A percentile compares a stretch with the other conserved stretches of the same genome.
Conservation (phyloP, 2,329 filamentous ascomycete species). For the Huntiella abstrusa region DNA sequence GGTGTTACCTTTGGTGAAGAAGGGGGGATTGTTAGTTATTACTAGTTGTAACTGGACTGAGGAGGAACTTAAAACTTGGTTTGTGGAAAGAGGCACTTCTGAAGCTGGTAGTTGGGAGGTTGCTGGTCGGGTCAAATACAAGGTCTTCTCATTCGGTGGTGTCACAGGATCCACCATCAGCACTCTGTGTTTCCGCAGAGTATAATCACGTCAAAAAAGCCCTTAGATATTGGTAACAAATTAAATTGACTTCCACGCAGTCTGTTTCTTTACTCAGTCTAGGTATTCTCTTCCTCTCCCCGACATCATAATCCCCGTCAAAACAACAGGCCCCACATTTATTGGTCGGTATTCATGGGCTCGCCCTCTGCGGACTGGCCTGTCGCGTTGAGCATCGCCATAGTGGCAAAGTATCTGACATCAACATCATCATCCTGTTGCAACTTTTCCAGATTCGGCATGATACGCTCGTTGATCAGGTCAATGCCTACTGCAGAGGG, state of each 20-base stretch:
- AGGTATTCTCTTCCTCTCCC: slow-evolving; percentile 1
- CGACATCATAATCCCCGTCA: not conserved
- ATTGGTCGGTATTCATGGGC: slow-evolving; percentile 48
- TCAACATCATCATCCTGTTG: slow-evolving; percentile 97
- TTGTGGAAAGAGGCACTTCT: slow-evolving; percentile 28
- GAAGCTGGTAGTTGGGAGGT: slow-evolving; percentile 28
- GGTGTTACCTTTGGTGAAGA: slow-evolving; percentile 48
- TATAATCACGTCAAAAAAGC: slow-evolving; percentile 7
- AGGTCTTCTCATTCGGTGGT: slow-evolving; percentile 75
- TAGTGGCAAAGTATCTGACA: slow-evolving; percentile 92
- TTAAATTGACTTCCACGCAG: too few relatives aligned
- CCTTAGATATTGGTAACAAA: not conserved
- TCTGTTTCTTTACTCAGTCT: not conserved
- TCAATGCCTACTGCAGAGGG: slow-evolving; percentile 57
- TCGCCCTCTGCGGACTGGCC: slow-evolving; percentile 26
- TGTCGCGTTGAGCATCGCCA: slow-evolving; percentile 47
- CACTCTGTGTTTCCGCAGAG: slow-evolving; percentile 57
- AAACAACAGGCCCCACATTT: not conserved
- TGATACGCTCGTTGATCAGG: slow-evolving; percentile 67
- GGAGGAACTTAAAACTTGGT: slow-evolving; percentile 65
- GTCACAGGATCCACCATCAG: slow-evolving; percentile 76
- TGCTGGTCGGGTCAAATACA: slow-evolving; percentile 57
- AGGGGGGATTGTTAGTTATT: slow-evolving; percentile 57
- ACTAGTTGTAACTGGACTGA: slow-evolving; percentile 99
- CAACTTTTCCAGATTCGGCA: slow-evolving; percentile 83